Conservation (phyloP, 1,284 basidiomycete species). For the Exobasidium rhododendri region DNA sequence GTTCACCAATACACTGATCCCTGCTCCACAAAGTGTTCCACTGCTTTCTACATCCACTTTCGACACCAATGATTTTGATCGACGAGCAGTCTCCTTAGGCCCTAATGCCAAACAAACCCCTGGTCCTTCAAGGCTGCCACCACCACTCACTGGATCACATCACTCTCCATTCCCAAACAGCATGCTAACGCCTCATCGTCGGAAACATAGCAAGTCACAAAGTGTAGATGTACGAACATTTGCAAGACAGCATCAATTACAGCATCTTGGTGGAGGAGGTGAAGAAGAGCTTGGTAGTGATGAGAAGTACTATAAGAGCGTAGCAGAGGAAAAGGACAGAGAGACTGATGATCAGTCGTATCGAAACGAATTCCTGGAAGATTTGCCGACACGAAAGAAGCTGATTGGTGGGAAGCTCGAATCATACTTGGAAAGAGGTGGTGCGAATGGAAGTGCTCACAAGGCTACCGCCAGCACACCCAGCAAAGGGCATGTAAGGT, state of each 20-base stretch:
- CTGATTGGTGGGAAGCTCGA: neutral
- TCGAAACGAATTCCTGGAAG: neutral
- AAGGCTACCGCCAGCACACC: neutral
- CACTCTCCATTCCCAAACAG: neutral
- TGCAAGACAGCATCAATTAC: conserved; percentile 15
- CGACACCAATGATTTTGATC: conserved; percentile 1
- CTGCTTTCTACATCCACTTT: conserved; percentile 24
- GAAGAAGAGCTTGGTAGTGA: conserved; percentile 9
- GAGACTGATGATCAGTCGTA: neutral
- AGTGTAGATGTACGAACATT: conserved; percentile 33
- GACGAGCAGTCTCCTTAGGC: neutral
- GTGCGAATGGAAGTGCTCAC: neutral
- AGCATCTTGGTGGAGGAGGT: neutral
- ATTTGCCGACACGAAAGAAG: neutral
- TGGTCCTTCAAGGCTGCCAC: too few species aligned
- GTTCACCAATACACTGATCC: conserved; percentile 71
- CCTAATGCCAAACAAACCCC: too few species aligned
- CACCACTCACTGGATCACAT: neutral
- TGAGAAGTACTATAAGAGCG: conserved; percentile 9
- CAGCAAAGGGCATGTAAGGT: neutral
- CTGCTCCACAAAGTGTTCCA: conserved; percentile 58
- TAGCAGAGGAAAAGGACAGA: neutral
- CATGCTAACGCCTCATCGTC: neutral
- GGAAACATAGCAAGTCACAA: conserved; percentile 15
- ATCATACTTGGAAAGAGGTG: neutral